Conservation (phyloP, 1,284 basidiomycete genomes). For the Lentinula novae-zelandiae region DNA sequence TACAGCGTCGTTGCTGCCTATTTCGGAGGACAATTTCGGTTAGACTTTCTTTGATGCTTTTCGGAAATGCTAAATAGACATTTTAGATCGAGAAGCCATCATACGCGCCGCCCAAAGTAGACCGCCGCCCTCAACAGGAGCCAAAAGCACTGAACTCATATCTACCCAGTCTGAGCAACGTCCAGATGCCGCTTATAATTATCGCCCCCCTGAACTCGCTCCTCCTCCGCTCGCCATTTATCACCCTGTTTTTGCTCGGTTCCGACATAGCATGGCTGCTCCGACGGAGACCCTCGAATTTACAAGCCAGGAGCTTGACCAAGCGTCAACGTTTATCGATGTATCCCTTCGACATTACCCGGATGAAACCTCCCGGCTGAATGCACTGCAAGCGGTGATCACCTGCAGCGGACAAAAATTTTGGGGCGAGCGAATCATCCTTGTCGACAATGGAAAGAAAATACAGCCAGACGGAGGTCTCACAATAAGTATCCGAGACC, state of each 20-base stretch:
- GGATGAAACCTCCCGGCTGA: neutral
- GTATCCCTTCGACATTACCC: neutral
- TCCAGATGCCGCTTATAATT: neutral
- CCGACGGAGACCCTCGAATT: neutral
- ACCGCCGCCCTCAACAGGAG: neutral
- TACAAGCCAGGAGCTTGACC: neutral
- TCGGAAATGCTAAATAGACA: too few species aligned
- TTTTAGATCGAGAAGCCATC: neutral
- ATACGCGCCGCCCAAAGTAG: neutral
- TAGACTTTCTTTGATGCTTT: too few species aligned
- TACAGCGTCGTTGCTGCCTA: too few species aligned
- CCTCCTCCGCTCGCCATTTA: conserved; percentile 2
- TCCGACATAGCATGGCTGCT: neutral
- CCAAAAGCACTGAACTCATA: neutral
- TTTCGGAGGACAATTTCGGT: too few species aligned
- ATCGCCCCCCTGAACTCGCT: neutral
- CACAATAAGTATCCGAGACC: too few species aligned
- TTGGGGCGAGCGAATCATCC: neutral
- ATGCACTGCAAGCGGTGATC: neutral
- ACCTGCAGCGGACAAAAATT: neutral
- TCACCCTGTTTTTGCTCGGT: conserved; percentile 3
- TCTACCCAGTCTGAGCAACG: neutral
- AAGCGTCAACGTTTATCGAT: neutral
- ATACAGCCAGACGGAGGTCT: too few species aligned
- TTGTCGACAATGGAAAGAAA: too few species aligned